Evolutionary conservation across 2,329 filamentous ascomycete genomes (phyloP).

Genomic region (Zasmidium angulare): DNA sequence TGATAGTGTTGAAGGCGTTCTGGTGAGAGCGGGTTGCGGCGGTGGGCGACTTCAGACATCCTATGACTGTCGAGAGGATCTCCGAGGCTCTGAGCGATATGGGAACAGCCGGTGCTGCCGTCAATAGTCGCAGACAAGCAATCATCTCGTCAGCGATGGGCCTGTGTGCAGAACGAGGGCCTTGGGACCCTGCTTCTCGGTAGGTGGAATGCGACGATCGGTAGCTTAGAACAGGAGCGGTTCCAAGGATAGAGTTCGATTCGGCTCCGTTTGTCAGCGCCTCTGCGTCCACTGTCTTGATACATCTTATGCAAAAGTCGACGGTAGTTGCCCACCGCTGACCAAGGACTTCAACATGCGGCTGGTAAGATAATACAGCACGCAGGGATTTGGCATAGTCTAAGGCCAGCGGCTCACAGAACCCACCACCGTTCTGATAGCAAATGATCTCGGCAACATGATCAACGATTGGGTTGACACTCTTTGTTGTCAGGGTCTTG

Average conservation of each 20-base stretch:
- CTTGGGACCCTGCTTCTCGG: conserved; percentile 29
- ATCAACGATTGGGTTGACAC: conserved; percentile 73
- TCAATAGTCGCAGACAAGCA: conserved; percentile 29
- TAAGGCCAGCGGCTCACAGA: conserved; percentile 67
- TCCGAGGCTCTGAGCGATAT: conserved; percentile 18
- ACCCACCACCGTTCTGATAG: conserved; percentile 59
- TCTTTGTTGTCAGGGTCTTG: conserved; percentile 65
- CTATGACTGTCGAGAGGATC: conserved; percentile 31
- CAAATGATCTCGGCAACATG: conserved; percentile 70
- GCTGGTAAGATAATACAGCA: conserved; percentile 67
- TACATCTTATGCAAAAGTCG: conserved; percentile 67
- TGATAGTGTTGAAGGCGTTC: conserved; percentile 72
- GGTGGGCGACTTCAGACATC: conserved; percentile 53
- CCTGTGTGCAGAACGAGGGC: conserved; percentile 14
- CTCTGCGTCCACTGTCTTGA: conserved; percentile 41
- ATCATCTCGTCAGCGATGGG: conserved; percentile 34
- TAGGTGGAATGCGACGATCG: conserved; percentile 25
- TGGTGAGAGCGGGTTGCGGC: conserved; percentile 56
- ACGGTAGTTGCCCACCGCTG: conserved; percentile 66
- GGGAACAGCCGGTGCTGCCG: conserved; percentile 32
- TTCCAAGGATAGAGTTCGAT: conserved; percentile 8
- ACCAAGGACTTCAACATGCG: conserved; percentile 65
- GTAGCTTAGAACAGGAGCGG: conserved; percentile 22
- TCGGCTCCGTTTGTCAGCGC: conserved; percentile 15
- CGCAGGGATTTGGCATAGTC: conserved; percentile 78